Evolutionary conservation across 2,329 filamentous ascomycete species (phyloP).

Genomic region (Alternaria sp.): DNA sequence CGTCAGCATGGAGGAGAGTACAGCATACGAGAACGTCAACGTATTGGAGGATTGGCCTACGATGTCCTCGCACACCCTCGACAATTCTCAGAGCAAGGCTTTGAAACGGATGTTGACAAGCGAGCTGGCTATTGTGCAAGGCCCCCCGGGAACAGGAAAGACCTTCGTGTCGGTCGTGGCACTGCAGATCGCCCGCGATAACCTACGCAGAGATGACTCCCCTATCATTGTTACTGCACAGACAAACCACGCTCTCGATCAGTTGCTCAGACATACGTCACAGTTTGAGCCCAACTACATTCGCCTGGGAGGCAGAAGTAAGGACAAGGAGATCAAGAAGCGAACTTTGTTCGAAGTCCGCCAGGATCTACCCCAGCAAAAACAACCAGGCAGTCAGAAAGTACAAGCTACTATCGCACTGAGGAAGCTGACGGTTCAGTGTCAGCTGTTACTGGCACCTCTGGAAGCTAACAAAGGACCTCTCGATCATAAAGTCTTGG

Average conservation of each 20-base stretch:
- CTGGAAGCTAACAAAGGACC: slow-evolving; percentile 26
- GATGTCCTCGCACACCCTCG: slow-evolving; percentile 59
- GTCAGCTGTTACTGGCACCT: slow-evolving; percentile 35
- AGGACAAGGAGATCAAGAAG: slow-evolving; percentile 68
- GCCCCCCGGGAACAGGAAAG: slow-evolving; percentile 81
- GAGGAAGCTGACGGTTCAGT: slow-evolving; percentile 35
- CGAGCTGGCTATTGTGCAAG: slow-evolving; percentile 78
- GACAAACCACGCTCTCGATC: slow-evolving; percentile 90
- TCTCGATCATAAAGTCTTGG: slow-evolving; percentile 53
- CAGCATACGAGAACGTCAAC: slow-evolving; percentile 57
- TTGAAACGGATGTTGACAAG: slow-evolving; percentile 73
- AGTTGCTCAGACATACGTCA: slow-evolving; percentile 71
- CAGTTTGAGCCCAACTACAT: slow-evolving; percentile 68
- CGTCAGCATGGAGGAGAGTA: slow-evolving; percentile 46
- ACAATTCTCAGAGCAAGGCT: slow-evolving; percentile 73
- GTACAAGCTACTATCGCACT: slow-evolving; percentile 51
- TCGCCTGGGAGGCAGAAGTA: slow-evolving; percentile 72
- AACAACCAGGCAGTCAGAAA: slow-evolving; percentile 48
- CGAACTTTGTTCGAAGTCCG: slow-evolving; percentile 71
- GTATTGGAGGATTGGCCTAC: slow-evolving; percentile 63
- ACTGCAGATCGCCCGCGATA: slow-evolving; percentile 68
- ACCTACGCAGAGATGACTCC: slow-evolving; percentile 61
- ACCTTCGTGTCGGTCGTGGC: slow-evolving; percentile 80
- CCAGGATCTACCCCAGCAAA: slow-evolving; percentile 22
- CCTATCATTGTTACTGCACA: slow-evolving; percentile 82